These are phyloP conservation scores for Talaromyces wortmannii DNA, from an alignment of 495 filamentous ascomycete genomes.

Conservation along the genomic window DNA sequence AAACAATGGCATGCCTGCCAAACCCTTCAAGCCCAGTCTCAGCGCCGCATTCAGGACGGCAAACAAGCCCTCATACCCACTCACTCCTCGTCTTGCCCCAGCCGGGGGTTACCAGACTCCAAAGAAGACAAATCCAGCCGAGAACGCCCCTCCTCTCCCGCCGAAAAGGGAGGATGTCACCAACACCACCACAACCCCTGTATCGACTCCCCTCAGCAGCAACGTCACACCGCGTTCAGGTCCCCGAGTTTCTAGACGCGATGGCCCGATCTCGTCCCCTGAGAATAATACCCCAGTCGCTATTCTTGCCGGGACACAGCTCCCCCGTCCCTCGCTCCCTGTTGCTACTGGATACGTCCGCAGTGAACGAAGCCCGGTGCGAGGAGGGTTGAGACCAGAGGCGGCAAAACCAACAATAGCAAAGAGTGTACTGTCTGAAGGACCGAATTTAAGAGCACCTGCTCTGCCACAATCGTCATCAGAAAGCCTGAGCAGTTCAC, in stretches of 20 bases:
- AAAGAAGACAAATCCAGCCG: conserved; percentile 21
- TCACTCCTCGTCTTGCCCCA: conserved; percentile 46
- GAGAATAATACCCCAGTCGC: conserved; percentile 40
- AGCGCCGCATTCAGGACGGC: conserved; percentile 36
- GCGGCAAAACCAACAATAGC: conserved; percentile 23
- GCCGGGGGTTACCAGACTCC: conserved; percentile 24
- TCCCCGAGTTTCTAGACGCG: conserved; percentile 56
- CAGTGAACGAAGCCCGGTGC: conserved; percentile 31
- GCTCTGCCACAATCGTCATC: conserved; percentile 27
- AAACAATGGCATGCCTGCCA: conserved; percentile 33
- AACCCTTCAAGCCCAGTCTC: conserved; percentile 45
- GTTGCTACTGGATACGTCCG: conserved; percentile 16
- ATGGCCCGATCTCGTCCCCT: conserved; percentile 56
- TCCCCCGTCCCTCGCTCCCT: conserved; percentile 22
- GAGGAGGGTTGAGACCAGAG: conserved; percentile 21
- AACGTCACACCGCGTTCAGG: conserved; percentile 71
- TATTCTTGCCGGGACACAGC: conserved; percentile 21
- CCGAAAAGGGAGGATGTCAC: conserved; percentile 30
- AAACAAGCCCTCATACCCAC: conserved; percentile 22
- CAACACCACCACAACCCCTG: conserved; percentile 42
- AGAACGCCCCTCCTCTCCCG: conserved; percentile 21
- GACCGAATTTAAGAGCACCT: background rate
- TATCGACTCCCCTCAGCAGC: conserved; percentile 47
- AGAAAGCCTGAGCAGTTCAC: conserved; percentile 22
- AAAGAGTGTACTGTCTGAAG: conserved; percentile 25